These are phyloP conservation scores for Polyporus arcularius DNA, from an alignment of 768 basidiomycete species.

Conservation along the genomic window DNA sequence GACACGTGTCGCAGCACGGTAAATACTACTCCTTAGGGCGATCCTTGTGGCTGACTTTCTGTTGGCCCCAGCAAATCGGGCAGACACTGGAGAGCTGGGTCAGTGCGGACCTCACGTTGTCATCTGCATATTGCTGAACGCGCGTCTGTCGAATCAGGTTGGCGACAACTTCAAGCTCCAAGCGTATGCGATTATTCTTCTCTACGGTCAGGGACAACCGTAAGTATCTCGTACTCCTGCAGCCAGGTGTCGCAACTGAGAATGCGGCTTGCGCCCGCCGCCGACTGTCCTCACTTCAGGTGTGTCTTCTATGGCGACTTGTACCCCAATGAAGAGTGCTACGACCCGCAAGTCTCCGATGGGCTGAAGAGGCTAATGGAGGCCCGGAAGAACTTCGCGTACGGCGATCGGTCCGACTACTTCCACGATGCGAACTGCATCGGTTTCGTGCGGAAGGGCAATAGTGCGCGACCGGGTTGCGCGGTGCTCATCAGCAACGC, in stretches of 20 bases:
- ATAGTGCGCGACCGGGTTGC: constrained; percentile 56
- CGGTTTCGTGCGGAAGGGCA: constrained; percentile 74
- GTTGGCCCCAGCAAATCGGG: constrained; percentile 54
- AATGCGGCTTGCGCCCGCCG: neutral
- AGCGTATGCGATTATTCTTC: constrained; percentile 78
- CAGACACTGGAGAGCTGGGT: constrained; percentile 87
- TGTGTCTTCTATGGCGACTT: constrained; percentile 90
- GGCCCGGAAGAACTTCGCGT: constrained; percentile 65
- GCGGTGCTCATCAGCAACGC: constrained; percentile 71
- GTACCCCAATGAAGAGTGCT: constrained; percentile 71
- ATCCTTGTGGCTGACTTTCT: neutral
- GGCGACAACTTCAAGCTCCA: constrained; percentile 72
- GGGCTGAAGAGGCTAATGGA: constrained; percentile 58
- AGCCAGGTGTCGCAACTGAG: too few relatives aligned
- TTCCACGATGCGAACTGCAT: constrained; percentile 61
- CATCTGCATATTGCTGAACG: neutral
- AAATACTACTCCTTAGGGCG: constrained; percentile 23
- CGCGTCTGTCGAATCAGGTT: constrained; percentile 50
- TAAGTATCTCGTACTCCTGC: constrained; percentile 37
- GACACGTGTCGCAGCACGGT: constrained; percentile 55
- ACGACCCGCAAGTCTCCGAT: constrained; percentile 50
- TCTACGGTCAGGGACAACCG: constrained; percentile 74
- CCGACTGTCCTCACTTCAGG: constrained; percentile 36
- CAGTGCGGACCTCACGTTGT: constrained; percentile 20
- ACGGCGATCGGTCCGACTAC: constrained; percentile 67